These are phyloP conservation scores for Adansonia gregorii DNA, from an alignment of 441 rosid genomes.

Conservation along the genomic window DNA sequence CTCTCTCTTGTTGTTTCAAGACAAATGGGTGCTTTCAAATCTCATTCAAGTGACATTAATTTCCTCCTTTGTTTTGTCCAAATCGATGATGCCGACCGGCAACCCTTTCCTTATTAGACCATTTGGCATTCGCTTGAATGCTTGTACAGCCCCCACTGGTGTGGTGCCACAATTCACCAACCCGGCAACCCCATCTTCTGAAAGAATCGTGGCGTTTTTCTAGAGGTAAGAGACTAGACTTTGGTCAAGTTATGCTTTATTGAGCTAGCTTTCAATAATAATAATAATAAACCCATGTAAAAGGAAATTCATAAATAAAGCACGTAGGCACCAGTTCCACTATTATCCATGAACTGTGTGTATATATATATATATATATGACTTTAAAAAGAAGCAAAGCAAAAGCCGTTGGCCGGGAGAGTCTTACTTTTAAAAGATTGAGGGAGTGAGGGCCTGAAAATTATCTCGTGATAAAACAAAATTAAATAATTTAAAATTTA, in stretches of 20 bases:
- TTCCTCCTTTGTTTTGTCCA: not conserved
- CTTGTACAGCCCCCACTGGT: not conserved
- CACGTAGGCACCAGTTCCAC: not conserved
- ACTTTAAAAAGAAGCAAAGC: constrained; percentile 37
- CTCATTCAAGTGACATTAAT: not conserved
- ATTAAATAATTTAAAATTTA: too few relatives aligned
- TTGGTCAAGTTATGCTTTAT: constrained; percentile 19
- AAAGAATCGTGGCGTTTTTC: constrained; percentile 24
- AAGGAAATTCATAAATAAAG: not conserved
- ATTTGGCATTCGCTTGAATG: not conserved
- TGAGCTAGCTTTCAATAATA: not conserved
- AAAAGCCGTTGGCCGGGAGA: constrained; percentile 39
- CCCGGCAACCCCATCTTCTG: constrained; percentile 28
- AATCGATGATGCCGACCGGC: not conserved
- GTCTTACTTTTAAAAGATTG: constrained; percentile 36
- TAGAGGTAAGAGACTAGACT: constrained; percentile 14
- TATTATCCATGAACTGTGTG: constrained; percentile 6
- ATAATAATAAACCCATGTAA: not conserved
- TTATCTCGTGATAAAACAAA: constrained; percentile 26
- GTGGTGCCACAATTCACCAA: constrained; percentile 31
- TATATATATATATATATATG: not conserved
- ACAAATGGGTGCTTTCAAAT: constrained; percentile 2
- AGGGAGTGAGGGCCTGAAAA: constrained; percentile 25
- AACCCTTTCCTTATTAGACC: not conserved
- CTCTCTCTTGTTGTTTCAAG: not conserved